phyloP scores from a whole-genome alignment of 495 filamentous ascomycete genomes.

The Trichoderma parareesei region DNA sequence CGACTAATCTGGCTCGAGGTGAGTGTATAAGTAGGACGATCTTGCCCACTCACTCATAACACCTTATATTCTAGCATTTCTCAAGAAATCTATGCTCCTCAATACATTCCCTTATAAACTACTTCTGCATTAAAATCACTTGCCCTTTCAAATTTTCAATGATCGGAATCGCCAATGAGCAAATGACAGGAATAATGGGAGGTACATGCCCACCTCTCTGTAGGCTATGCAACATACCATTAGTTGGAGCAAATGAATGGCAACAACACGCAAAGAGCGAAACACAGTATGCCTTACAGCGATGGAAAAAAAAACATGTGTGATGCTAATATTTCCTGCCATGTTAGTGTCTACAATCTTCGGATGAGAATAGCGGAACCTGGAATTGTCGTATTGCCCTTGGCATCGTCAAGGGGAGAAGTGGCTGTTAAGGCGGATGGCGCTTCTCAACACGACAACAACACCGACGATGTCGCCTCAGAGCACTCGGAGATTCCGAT shows the following conservation, averaged over 20 bases:
- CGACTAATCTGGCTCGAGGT: no score
- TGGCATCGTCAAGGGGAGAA: background rate
- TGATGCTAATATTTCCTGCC: background rate
- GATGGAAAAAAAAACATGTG: background rate
- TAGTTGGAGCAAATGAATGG: background rate
- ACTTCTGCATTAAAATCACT: no score
- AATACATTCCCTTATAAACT: no score
- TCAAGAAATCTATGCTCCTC: no score
- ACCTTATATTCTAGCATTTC: no score
- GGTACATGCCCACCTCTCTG: background rate
- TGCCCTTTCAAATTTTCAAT: background rate
- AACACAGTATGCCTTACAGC: background rate
- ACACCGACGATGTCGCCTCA: background rate
- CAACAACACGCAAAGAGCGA: slow-evolving; percentile 8
- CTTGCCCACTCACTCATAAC: no score
- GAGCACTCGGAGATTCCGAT: background rate
- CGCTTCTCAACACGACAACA: background rate
- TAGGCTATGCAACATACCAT: background rate
- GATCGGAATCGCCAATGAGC: background rate
- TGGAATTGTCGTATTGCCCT: background rate
- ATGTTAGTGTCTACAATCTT: background rate
- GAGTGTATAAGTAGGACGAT: no score
- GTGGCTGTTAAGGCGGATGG: background rate
- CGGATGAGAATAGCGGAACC: background rate
- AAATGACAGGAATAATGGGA: background rate